These are phyloP conservation scores for Podila epicladia DNA, from an alignment of 192 early-diverging fungal genomes.

Conservation along the genomic window DNA sequence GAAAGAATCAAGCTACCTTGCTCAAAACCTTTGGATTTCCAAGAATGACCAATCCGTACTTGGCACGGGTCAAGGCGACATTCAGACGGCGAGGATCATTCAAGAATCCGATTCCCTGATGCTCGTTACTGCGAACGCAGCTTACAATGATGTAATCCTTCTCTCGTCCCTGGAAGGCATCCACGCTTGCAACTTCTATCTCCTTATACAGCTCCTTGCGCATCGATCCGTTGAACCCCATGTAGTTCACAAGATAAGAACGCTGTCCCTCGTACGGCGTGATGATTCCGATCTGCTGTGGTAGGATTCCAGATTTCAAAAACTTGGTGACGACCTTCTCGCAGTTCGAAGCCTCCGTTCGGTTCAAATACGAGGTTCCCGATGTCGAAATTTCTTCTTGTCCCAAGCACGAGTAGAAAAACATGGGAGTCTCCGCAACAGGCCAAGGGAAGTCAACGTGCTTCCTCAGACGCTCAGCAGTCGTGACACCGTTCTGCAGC, in stretches of 20 bases:
- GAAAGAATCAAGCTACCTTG: slow-evolving; percentile 50
- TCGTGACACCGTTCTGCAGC: slow-evolving; percentile 96
- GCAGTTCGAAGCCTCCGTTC: slow-evolving; percentile 95
- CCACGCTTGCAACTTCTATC: slow-evolving; percentile 98
- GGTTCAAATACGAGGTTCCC: slow-evolving; percentile 98
- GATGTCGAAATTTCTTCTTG: slow-evolving; percentile 97
- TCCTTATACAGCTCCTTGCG: slow-evolving; percentile 97
- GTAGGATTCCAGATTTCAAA: slow-evolving; percentile 85
- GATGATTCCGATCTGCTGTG: slow-evolving; percentile 96
- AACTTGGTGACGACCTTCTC: slow-evolving; percentile 98
- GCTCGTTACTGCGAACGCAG: slow-evolving; percentile 97
- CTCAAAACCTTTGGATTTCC: slow-evolving; percentile 97
- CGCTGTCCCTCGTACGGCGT: slow-evolving; percentile 99
- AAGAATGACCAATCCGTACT: slow-evolving; percentile 92
- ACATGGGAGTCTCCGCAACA: slow-evolving; percentile 91
- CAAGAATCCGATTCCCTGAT: slow-evolving; percentile 95
- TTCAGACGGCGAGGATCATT: slow-evolving; percentile 93
- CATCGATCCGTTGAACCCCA: slow-evolving; percentile 92
- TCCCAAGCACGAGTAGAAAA: slow-evolving; percentile 93
- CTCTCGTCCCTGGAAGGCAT: slow-evolving; percentile 99
- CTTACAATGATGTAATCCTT: slow-evolving; percentile 99
- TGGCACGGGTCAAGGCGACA: slow-evolving; percentile 90
- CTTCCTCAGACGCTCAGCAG: slow-evolving; percentile 87
- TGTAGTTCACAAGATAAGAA: slow-evolving; percentile 93
- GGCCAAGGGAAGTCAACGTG: slow-evolving; percentile 98